A percentile compares a stretch with the other conserved stretches of the same genome.
These are phyloP conservation scores for Radiomyces spectabilis DNA, from an alignment of 192 early-diverging fungal genomes.

Conservation along the genomic window DNA sequence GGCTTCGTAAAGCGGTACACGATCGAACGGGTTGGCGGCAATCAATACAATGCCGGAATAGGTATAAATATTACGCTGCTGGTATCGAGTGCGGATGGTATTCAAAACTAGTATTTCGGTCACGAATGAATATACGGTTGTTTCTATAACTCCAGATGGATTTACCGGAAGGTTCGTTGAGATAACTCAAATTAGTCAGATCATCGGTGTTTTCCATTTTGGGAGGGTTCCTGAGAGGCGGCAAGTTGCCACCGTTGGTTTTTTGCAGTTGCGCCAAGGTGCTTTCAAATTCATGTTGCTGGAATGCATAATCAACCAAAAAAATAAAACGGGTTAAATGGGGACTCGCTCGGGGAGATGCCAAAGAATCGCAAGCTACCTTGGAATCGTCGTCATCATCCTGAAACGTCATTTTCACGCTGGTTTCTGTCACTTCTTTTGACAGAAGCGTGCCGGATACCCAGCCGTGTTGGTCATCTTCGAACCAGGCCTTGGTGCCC, in stretches of 20 bases:
- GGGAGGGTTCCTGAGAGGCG: slow-evolving; percentile 91
- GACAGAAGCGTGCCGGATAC: slow-evolving; percentile 55
- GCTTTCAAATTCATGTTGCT: slow-evolving; percentile 68
- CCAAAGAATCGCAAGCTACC: not conserved
- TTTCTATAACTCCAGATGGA: too few relatives aligned
- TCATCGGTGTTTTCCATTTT: slow-evolving; percentile 85
- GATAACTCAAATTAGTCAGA: slow-evolving; percentile 87
- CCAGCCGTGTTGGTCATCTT: slow-evolving; percentile 82
- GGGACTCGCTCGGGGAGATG: not conserved
- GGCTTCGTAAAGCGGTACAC: slow-evolving; percentile 83
- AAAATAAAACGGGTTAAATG: not conserved
- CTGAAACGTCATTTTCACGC: slow-evolving; percentile 55
- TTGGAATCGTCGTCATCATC: slow-evolving; percentile 29
- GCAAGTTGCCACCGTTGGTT: slow-evolving; percentile 62
- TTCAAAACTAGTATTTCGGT: slow-evolving; percentile 63
- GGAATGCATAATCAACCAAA: not conserved
- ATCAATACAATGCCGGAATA: slow-evolving; percentile 99
- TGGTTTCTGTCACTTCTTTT: slow-evolving; percentile 48
- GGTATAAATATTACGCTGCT: slow-evolving; percentile 94
- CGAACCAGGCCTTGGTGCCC: slow-evolving; percentile 83
- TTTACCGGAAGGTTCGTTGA: slow-evolving; percentile 85
- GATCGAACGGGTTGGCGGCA: slow-evolving; percentile 92
- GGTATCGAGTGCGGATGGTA: slow-evolving; percentile 85
- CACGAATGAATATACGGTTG: not conserved
- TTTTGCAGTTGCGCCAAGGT: slow-evolving; percentile 62